These are phyloP conservation scores for Chytriomyces sp. DNA, from an alignment of 192 early-diverging fungal genomes.

Conservation along the genomic window DNA sequence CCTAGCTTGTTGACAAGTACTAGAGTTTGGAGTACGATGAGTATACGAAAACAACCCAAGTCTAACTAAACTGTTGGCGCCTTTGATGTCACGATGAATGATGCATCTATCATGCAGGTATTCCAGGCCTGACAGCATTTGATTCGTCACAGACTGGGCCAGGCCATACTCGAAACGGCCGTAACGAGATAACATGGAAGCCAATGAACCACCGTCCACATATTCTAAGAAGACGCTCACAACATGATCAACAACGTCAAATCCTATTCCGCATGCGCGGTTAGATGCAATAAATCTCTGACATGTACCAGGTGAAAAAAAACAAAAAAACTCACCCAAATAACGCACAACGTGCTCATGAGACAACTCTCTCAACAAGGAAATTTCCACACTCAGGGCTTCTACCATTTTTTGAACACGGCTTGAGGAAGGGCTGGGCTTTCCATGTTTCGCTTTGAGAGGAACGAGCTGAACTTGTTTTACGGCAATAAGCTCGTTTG, in stretches of 20 bases:
- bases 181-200: slow-evolving; percentile 79
- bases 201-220: slow-evolving; percentile 94
- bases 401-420: slow-evolving; percentile 71
- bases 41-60: neutral
- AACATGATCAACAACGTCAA: slow-evolving; percentile 71
- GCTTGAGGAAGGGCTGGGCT: neutral
- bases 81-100: slow-evolving; percentile 98
- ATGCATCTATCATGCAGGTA: slow-evolving; percentile 94
- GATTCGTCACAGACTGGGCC: slow-evolving; percentile 81
- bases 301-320: neutral
- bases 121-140: slow-evolving; percentile 89
- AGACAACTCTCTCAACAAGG: slow-evolving; percentile 84
- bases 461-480: slow-evolving; percentile 52
- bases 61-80: slow-evolving; percentile 70
- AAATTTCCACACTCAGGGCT: slow-evolving; percentile 87
- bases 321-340: slow-evolving; percentile 58
- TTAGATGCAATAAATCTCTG: neutral
- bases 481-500: slow-evolving; percentile 77
- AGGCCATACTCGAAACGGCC: slow-evolving; percentile 86
- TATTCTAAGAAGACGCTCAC: slow-evolving; percentile 97
- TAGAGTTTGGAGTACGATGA: slow-evolving; percentile 13
- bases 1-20: slow-evolving; percentile 86
- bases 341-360: slow-evolving; percentile 98
- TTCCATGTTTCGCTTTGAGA: neutral
- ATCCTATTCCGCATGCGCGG: slow-evolving; percentile 52